These are phyloP conservation scores for Phytophthora capsici DNA, from an alignment of 352 stramenopile genomes.

Conservation along the genomic window DNA sequence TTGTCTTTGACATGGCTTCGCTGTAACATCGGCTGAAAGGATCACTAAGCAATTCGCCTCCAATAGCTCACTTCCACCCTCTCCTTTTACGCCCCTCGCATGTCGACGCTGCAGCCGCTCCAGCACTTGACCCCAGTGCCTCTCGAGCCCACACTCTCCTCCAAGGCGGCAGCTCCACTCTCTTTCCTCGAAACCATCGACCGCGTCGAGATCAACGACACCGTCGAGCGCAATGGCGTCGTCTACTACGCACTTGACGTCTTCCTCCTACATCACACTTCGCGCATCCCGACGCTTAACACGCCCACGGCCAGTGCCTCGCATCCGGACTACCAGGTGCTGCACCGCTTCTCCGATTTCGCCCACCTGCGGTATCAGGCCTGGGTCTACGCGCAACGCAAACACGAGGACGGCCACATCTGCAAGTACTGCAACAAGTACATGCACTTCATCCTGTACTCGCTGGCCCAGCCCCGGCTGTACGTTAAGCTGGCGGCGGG, in stretches of 20 bases:
- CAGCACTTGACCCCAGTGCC: slow-evolving; percentile 68
- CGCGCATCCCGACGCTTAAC: slow-evolving; percentile 61
- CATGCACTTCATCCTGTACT: slow-evolving; percentile 66
- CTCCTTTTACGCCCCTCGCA: slow-evolving; percentile 2
- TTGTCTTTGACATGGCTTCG: slow-evolving; percentile 35
- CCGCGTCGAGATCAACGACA: slow-evolving; percentile 50
- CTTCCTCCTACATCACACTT: slow-evolving; percentile 62
- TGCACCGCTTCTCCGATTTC: slow-evolving; percentile 58
- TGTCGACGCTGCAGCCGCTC: slow-evolving; percentile 56
- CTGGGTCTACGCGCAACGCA: slow-evolving; percentile 46
- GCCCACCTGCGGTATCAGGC: slow-evolving; percentile 49
- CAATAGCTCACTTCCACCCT: slow-evolving; percentile 3
- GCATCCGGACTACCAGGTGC: slow-evolving; percentile 48
- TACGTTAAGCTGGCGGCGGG: slow-evolving; percentile 43
- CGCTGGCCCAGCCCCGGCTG: slow-evolving; percentile 44
- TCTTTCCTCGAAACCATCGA: slow-evolving; percentile 52
- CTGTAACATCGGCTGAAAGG: neutral
- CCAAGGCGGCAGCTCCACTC: slow-evolving; percentile 36
- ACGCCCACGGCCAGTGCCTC: slow-evolving; percentile 30
- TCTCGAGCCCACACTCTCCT: slow-evolving; percentile 40
- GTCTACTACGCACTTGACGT: slow-evolving; percentile 61
- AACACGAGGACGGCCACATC: slow-evolving; percentile 40
- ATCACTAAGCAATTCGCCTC: slow-evolving; percentile 19
- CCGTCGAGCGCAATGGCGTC: slow-evolving; percentile 44
- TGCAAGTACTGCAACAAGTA: slow-evolving; percentile 59